Evolutionary conservation across 106 monocot species (phyloP).

Genomic region (Vanilla planifolia): DNA sequence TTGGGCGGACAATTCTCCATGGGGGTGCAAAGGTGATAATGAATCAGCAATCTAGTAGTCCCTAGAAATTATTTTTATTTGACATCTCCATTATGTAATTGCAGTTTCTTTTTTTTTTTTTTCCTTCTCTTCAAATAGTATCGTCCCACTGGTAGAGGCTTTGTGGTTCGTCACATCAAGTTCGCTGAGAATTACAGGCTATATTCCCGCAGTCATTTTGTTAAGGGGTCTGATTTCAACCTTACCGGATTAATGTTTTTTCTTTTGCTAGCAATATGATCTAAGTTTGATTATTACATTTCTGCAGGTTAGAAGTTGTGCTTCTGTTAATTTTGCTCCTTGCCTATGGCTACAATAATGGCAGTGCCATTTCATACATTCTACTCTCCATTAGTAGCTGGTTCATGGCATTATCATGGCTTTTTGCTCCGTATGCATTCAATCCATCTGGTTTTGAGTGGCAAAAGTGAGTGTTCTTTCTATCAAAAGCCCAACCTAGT

Average conservation of each 20-base stretch:
- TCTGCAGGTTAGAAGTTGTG: constrained; percentile 64
- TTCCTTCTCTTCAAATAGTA: constrained; percentile 33
- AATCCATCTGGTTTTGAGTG: constrained; percentile 90
- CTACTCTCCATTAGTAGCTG: constrained; percentile 74
- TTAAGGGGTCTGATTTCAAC: constrained; percentile 54
- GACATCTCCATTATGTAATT: not conserved
- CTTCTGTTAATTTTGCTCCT: constrained; percentile 61
- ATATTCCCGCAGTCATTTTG: constrained; percentile 89
- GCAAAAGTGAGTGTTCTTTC: constrained; percentile 58
- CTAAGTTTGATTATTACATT: not conserved
- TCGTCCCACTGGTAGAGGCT: constrained; percentile 73
- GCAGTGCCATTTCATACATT: constrained; percentile 61
- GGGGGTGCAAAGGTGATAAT: constrained; percentile 64
- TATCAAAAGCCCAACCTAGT: not conserved
- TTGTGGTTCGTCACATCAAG: constrained; percentile 80
- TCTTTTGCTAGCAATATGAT: not conserved
- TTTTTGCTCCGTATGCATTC: constrained; percentile 80
- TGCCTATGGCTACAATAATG: constrained; percentile 60
- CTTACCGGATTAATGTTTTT: no score
- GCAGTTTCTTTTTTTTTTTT: not conserved
- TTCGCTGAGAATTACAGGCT: constrained; percentile 86
- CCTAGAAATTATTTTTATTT: constrained; percentile 6
- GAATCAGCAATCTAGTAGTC: not conserved
- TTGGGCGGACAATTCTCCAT: constrained; percentile 84
- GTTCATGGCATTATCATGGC: constrained; percentile 86